A percentile compares a stretch with the other conserved stretches of the same genome.
These are phyloP conservation scores for Daldinia childiae DNA, from an alignment of 495 filamentous ascomycete genomes.

Conservation along the genomic window DNA sequence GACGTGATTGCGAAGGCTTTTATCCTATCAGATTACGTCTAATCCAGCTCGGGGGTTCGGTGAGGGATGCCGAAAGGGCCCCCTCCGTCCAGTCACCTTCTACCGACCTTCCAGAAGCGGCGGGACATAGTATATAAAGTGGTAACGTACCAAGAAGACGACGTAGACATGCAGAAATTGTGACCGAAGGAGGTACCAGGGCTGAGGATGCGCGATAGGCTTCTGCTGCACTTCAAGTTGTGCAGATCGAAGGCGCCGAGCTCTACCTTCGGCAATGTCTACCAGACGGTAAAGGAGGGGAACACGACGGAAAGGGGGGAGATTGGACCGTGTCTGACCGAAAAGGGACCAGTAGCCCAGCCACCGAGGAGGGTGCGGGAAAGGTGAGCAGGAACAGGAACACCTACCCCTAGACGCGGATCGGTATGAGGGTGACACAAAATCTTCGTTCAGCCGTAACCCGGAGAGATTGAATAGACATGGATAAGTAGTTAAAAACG, in stretches of 20 bases:
- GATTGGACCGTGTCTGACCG: conserved; percentile 45
- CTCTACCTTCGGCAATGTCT: conserved; percentile 38
- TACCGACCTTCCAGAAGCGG: conserved; percentile 50
- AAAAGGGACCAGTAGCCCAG: conserved; percentile 31
- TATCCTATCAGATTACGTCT: conserved; percentile 37
- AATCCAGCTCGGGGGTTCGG: conserved; percentile 48
- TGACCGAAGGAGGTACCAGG: conserved; percentile 40
- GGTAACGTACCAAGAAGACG: conserved; percentile 40
- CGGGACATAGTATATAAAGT: conserved; percentile 34
- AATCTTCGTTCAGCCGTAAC: conserved; percentile 39
- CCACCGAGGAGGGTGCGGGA: conserved; percentile 41
- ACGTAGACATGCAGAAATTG: conserved; percentile 36
- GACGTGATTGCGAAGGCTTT: conserved; percentile 37
- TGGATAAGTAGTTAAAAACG: conserved; percentile 12
- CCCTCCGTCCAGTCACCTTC: conserved; percentile 46
- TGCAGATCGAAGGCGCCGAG: conserved; percentile 37
- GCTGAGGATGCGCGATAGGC: conserved; percentile 34
- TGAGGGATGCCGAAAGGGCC: conserved; percentile 46
- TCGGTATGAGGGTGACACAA: conserved; percentile 42
- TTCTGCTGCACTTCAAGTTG: conserved; percentile 27
- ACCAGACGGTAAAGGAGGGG: conserved; percentile 29
- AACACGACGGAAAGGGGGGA: conserved; percentile 36
- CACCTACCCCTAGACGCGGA: conserved; percentile 33
- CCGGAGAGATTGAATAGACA: conserved; percentile 33
- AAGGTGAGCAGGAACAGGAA: conserved; percentile 31